Conservation (phyloP, 176 grass and related monocot species). For the Triticum urartu region DNA sequence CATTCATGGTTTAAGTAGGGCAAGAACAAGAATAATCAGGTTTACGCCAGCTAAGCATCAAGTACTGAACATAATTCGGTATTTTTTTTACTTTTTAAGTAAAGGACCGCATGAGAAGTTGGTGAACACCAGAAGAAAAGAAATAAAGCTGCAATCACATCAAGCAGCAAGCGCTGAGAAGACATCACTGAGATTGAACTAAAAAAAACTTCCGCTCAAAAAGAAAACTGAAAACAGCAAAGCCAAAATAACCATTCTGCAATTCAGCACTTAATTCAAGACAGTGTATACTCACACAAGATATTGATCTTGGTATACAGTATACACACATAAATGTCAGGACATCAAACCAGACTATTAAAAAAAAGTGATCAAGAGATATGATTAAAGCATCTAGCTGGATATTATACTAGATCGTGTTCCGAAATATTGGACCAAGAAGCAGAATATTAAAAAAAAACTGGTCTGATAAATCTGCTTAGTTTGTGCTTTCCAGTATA, state of each 20-base stretch:
- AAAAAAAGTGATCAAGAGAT: slow-evolving; percentile 4
- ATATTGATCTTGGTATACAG: neutral
- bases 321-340: neutral
- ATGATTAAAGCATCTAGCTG: neutral
- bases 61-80: neutral
- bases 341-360: neutral
- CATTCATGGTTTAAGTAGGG: neutral
- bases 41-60: neutral
- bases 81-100: neutral
- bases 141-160: neutral
- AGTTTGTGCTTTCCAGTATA: neutral
- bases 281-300: neutral
- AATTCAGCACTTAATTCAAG: neutral
- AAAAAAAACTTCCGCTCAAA: neutral
- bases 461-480: neutral
- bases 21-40: slow-evolving; percentile 17
- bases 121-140: neutral
- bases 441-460: neutral
- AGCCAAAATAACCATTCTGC: neutral
- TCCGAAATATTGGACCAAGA: neutral
- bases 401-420: neutral
- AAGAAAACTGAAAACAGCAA: slow-evolving; percentile 16
- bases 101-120: neutral
- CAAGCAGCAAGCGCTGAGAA: neutral
- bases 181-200: neutral